Percentiles rank a stretch among this genome's conserved stretches.
Evolutionary conservation across 257 asterid genomes (phyloP).

Genomic region (Eustoma russellianum): DNA sequence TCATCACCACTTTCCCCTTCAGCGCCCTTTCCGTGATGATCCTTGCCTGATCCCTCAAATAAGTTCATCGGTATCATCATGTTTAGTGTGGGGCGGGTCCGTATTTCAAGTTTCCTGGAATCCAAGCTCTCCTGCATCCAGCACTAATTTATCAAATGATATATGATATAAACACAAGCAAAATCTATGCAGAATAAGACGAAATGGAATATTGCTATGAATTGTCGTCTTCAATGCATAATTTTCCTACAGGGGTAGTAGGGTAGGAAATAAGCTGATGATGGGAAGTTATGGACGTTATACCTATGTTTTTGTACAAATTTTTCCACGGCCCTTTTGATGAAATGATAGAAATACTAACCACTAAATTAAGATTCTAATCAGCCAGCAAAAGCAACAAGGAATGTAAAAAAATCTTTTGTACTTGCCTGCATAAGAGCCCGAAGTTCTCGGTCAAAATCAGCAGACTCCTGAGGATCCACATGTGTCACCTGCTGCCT

Average conservation of each 20-base stretch:
- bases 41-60: conserved; percentile 71
- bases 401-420: background rate
- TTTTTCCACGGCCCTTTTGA: no score
- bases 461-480: conserved; percentile 85
- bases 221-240: no score
- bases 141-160: no score
- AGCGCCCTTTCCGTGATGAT: conserved; percentile 52
- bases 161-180: no score
- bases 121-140: conserved; percentile 92
- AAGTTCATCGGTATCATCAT: conserved; percentile 92
- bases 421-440: conserved; percentile 86
- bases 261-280: background rate
- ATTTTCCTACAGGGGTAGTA: no score
- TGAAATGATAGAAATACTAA: background rate
- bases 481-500: conserved; percentile 79
- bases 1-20: conserved; percentile 97
- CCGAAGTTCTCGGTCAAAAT: conserved; percentile 85
- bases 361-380: background rate
- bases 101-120: conserved; percentile 81
- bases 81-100: conserved; percentile 78
- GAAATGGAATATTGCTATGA: no score
- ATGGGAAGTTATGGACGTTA: background rate
- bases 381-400: background rate
- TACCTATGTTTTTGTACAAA: no score
- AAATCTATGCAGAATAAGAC: no score